These are phyloP conservation scores for Xerocomus potaroensis DNA, from an alignment of 768 basidiomycete genomes.

Conservation along the genomic window DNA sequence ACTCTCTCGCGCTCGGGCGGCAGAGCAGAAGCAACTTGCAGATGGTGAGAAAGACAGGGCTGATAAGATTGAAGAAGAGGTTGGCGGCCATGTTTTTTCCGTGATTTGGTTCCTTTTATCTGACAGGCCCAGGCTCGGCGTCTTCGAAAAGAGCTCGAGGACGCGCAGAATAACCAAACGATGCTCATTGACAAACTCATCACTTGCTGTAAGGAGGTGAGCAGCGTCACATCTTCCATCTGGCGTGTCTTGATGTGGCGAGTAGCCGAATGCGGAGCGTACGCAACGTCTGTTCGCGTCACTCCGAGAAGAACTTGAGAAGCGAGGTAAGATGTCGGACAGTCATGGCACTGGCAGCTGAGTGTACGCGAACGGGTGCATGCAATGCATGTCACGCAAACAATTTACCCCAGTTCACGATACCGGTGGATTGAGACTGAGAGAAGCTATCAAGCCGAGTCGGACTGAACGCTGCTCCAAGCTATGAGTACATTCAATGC, in stretches of 20 bases:
- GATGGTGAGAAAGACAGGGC: constrained; percentile 69
- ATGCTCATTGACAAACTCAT: constrained; percentile 81
- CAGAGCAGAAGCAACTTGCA: constrained; percentile 80
- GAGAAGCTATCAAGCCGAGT: background rate
- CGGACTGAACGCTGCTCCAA: background rate
- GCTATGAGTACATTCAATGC: constrained; percentile 3
- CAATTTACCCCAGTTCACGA: constrained; percentile 9
- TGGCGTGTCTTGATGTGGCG: constrained; percentile 10
- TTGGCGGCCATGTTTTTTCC: constrained; percentile 30
- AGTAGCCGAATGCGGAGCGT: constrained; percentile 75
- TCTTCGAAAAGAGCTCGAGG: constrained; percentile 72
- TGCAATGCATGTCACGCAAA: constrained; percentile 13
- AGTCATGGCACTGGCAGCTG: constrained; percentile 41
- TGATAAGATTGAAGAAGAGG: constrained; percentile 73
- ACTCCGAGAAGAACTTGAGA: constrained; percentile 80
- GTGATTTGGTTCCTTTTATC: constrained; percentile 2
- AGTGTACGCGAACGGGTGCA: constrained; percentile 18
- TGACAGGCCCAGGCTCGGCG: constrained; percentile 49
- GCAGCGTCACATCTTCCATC: constrained; percentile 20
- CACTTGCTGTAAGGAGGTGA: constrained; percentile 83
- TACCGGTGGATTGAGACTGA: constrained; percentile 1
- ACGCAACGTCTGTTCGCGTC: constrained; percentile 78
- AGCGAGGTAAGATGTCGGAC: constrained; percentile 51
- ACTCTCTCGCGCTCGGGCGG: constrained; percentile 80
- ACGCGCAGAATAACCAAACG: constrained; percentile 73